phyloP scores from a whole-genome alignment of 192 early-diverging fungal genomes.

The Rhizoclosmatium sp. region DNA sequence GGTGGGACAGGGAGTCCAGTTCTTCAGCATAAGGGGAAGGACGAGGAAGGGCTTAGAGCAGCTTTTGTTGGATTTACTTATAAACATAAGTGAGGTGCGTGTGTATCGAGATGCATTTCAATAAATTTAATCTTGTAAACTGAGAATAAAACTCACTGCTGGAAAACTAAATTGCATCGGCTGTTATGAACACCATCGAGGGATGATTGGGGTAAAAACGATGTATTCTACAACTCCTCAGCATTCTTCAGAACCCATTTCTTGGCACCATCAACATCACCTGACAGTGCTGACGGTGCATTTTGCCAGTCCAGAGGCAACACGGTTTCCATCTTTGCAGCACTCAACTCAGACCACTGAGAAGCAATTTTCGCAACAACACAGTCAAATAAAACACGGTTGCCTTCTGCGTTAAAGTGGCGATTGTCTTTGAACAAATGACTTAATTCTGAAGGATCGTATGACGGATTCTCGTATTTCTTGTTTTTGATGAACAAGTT shows the following conservation, averaged over 20 bases:
- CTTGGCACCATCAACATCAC: background rate
- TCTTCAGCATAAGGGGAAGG: conserved; percentile 3
- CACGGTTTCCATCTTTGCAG: background rate
- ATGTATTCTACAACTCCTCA: too few relatives aligned
- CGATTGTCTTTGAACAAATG: conserved; percentile 16
- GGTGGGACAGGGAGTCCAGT: background rate
- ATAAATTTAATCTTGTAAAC: too few relatives aligned
- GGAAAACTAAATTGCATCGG: too few relatives aligned
- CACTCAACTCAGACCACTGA: background rate
- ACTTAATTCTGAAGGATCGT: background rate
- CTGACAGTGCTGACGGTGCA: background rate
- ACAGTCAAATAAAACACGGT: background rate
- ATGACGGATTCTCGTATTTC: conserved; percentile 24
- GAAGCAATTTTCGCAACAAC: background rate
- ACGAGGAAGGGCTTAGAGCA: conserved; percentile 36
- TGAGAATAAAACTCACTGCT: too few relatives aligned
- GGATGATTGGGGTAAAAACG: too few relatives aligned
- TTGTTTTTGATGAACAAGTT: background rate
- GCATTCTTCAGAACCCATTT: background rate
- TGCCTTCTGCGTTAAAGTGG: conserved; percentile 8
- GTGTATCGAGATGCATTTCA: too few relatives aligned
- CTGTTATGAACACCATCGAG: too few relatives aligned
- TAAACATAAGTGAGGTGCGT: conserved; percentile 9
- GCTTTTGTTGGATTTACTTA: conserved; percentile 67
- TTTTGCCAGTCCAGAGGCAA: background rate